Conservation (phyloP, 495 filamentous ascomycete genomes). For the Bacidia rubella region DNA sequence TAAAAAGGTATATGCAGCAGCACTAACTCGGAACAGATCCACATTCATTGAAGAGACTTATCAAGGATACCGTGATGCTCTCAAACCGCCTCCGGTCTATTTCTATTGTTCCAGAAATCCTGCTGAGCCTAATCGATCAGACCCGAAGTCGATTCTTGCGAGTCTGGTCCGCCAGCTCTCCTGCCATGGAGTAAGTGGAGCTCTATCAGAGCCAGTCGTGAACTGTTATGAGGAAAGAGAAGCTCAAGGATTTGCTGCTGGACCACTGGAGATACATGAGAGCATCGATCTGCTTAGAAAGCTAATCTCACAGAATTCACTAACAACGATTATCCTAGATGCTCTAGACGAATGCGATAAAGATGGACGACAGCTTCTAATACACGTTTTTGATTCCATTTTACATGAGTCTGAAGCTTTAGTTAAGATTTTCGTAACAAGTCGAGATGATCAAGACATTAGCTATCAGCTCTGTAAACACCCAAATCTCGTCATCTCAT, state of each 20-base stretch:
- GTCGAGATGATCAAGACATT: conserved; percentile 29
- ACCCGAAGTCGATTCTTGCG: conserved; percentile 25
- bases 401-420: conserved; percentile 19
- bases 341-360: conserved; percentile 35
- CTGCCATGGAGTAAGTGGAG: background rate
- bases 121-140: conserved; percentile 17
- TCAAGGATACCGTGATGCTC: background rate
- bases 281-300: conserved; percentile 19
- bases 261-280: conserved; percentile 9
- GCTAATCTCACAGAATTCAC: conserved; percentile 8
- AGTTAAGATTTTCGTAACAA: conserved; percentile 35
- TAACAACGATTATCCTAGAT: conserved; percentile 30
- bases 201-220: background rate
- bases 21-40: background rate
- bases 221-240: conserved; percentile 13
- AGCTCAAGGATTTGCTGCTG: conserved; percentile 4
- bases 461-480: conserved; percentile 12
- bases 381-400: conserved; percentile 21
- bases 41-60: background rate
- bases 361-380: conserved; percentile 18
- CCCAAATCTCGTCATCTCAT: conserved; percentile 25
- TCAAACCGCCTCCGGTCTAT: background rate
- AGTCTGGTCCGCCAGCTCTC: conserved; percentile 29
- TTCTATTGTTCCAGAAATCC: conserved; percentile 29
- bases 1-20: background rate